Evolutionary conservation across 2,329 filamentous ascomycete genomes (phyloP), one percentile per base, ranked within the genome.

Genomic region (Colletotrichum caudatum): DNA sequence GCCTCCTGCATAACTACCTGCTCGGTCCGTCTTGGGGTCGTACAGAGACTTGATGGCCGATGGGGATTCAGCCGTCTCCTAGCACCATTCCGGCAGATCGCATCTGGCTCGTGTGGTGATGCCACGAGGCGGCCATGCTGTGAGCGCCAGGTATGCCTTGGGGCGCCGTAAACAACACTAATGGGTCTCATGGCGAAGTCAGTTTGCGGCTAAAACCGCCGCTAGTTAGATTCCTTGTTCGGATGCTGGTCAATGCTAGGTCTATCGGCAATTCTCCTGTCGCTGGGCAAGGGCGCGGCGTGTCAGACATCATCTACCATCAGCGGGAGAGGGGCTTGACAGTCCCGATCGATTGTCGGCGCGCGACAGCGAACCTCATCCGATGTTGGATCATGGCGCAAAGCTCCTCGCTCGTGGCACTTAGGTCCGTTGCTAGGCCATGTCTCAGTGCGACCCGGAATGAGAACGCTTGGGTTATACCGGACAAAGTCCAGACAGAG

Each of bases 111-210:
- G 64, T 35, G 51, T 51, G 46, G n/a, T 26, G 35, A 26, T 71
- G 69, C 69, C 69, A 71, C 69, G 69, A 69, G 69, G 69, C 48
- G 59, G 53, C 65, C 69, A 71, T 71, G 69, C 65, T 60, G 58
- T 60, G 58, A 69, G 54, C 59, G 41, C 33, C 69, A 54, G 54
- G 48, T 39, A n/a, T 50, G 16, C 58, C 50, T 65, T 59, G 46
- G 29, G 26, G 20, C 44, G 53, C 56, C 60, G 41, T 44, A 20
- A 44, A 44, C 16, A 20, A 44, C 16, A 20, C 18, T 44, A 26
- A 46, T 48, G 33, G 20, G 26, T 53, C 20, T 20, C n/a, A 7
- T 33, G 20, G 46, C 46, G 37, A 54, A 39, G 68, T 58, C 64
- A 59, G 29, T 59, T 59, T 23, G 51, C 63, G 20, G 44, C 7